phyloP scores from a whole-genome alignment of 306 rosid species.

The Fragaria vesca region DNA sequence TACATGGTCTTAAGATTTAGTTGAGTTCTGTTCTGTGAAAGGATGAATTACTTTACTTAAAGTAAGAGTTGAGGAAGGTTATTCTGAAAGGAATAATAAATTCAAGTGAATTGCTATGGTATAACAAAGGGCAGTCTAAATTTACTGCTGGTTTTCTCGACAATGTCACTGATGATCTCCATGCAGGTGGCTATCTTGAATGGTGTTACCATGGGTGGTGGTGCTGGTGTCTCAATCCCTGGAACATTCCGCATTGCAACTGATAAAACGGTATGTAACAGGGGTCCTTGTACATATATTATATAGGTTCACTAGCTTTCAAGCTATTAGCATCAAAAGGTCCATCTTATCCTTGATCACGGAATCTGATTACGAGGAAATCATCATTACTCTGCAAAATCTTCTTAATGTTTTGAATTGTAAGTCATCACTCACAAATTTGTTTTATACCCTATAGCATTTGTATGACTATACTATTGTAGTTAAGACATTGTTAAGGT shows the following conservation, averaged over 20 bases:
- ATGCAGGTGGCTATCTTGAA: slow-evolving; percentile 81
- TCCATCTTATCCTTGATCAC: no score
- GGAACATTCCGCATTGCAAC: slow-evolving; percentile 85
- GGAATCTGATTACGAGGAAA: no score
- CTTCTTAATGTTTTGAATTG: neutral
- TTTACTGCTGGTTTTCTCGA: neutral
- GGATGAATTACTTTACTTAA: neutral
- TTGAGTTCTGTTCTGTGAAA: neutral
- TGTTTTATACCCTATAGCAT: no score
- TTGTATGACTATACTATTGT: neutral
- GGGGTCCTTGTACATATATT: neutral
- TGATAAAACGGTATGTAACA: slow-evolving; percentile 70
- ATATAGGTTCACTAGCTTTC: no score
- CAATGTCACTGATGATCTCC: slow-evolving; percentile 21
- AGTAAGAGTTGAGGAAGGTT: neutral
- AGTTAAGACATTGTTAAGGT: neutral
- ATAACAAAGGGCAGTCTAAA: neutral
- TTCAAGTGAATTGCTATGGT: neutral
- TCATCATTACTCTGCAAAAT: neutral
- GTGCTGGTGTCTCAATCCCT: slow-evolving; percentile 89
- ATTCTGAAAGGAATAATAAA: neutral
- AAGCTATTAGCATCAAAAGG: no score
- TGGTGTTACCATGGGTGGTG: slow-evolving; percentile 98
- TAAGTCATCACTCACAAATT: no score
- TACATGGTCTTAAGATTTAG: neutral